These are phyloP conservation scores for Blepharisma japonicum DNA, from an alignment of 73 alveolate genomes.

Conservation along the genomic window DNA sequence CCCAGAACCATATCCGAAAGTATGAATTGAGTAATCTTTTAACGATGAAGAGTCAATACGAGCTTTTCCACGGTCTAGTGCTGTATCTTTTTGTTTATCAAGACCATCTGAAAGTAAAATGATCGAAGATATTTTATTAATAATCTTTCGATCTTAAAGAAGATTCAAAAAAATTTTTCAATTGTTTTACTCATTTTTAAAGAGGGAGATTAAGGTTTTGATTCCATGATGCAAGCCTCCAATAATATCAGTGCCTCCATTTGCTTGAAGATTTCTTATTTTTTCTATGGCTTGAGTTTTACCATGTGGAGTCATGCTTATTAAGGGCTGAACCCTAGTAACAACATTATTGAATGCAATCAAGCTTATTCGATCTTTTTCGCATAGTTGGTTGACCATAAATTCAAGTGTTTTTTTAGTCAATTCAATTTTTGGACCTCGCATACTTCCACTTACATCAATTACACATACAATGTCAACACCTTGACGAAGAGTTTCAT, in stretches of 20 bases:
- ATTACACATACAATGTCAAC: slow-evolving; percentile 73
- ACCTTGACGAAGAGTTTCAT: no score
- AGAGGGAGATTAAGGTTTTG: slow-evolving; percentile 30
- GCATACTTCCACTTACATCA: slow-evolving; percentile 69
- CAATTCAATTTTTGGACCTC: slow-evolving; percentile 47
- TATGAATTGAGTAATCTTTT: slow-evolving; percentile 30
- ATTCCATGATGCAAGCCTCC: slow-evolving; percentile 64
- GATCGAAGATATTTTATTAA: slow-evolving; percentile 48
- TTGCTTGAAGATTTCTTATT: slow-evolving; percentile 42
- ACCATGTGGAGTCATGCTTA: slow-evolving; percentile 37
- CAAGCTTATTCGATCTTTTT: slow-evolving; percentile 58
- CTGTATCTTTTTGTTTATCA: slow-evolving; percentile 39
- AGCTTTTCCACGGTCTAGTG: slow-evolving; percentile 35
- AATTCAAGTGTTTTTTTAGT: slow-evolving; percentile 51
- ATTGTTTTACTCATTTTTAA: no score
- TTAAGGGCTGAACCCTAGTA: slow-evolving; percentile 39
- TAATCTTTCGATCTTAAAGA: slow-evolving; percentile 51
- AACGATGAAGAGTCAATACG: slow-evolving; percentile 23
- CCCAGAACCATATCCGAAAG: slow-evolving; percentile 30
- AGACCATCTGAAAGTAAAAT: slow-evolving; percentile 76
- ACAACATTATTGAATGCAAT: slow-evolving; percentile 51
- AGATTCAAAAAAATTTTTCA: no score
- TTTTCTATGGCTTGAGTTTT: slow-evolving; percentile 33
- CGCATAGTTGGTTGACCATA: slow-evolving; percentile 44
- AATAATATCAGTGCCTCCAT: slow-evolving; percentile 68